A percentile compares a stretch with the other conserved stretches of the same genome.
Conservation (phyloP, 1,284 basidiomycete genomes). For the Rhodotorula sp. region DNA sequence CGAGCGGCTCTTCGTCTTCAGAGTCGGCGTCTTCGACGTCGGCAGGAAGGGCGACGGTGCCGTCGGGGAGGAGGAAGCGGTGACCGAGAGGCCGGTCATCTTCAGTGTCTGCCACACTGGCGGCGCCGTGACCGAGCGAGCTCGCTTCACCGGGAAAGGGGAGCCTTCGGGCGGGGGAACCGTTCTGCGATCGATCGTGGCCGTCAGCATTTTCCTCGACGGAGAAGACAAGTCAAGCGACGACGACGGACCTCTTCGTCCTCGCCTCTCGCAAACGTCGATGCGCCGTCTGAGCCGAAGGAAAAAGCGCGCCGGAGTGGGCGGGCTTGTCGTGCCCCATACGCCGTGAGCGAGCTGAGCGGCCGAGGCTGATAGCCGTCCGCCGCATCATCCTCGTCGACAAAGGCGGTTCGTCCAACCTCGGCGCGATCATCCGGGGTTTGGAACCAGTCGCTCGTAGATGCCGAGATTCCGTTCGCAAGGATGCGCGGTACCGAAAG, state of each 20-base stretch:
- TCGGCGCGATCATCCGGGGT: background rate
- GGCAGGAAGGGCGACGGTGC: background rate
- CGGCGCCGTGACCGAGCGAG: constrained; percentile 12
- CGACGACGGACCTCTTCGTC: background rate
- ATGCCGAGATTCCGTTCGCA: background rate
- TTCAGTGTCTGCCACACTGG: constrained; percentile 7
- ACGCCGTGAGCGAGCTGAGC: constrained; percentile 5
- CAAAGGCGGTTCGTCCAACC: background rate
- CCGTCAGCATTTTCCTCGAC: too few species aligned
- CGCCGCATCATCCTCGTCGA: constrained; percentile 3
- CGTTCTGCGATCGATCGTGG: background rate
- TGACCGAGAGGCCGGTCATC: constrained; percentile 5
- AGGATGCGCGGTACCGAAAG: constrained; percentile 19
- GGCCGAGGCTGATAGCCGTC: constrained; percentile 3
- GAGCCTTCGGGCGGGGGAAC: background rate
- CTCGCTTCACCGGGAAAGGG: constrained; percentile 25
- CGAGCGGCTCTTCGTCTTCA: constrained; percentile 21
- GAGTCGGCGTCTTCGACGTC: background rate
- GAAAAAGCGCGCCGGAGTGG: background rate
- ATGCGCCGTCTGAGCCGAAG: background rate
- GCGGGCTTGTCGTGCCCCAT: too few species aligned
- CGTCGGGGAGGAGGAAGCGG: background rate
- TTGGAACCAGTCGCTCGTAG: constrained; percentile 19
- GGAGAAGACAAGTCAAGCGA: too few species aligned
- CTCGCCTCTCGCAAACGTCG: background rate